Conservation (phyloP, 2,329 filamentous ascomycete species). For the Scytalidium sp. region DNA sequence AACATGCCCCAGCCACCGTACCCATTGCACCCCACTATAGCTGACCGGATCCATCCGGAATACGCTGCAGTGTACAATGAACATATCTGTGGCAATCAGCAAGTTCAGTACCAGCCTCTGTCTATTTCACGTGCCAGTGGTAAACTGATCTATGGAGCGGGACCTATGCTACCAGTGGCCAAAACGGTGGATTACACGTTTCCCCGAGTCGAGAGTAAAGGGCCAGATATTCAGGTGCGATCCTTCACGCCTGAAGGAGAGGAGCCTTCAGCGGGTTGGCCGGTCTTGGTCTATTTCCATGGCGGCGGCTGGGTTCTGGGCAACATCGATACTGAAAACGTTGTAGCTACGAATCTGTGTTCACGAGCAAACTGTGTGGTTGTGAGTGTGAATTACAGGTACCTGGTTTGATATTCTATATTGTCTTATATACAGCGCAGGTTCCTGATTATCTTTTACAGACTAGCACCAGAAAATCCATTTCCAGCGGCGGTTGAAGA, state of each 20-base stretch:
- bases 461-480: conserved; percentile 51
- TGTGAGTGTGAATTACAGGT: conserved; percentile 51
- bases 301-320: conserved; percentile 55
- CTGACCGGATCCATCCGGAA: conserved; percentile 1
- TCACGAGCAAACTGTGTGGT: conserved; percentile 45
- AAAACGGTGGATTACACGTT: neutral
- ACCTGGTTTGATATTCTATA: neutral
- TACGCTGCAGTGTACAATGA: conserved; percentile 3
- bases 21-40: conserved; percentile 1
- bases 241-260: conserved; percentile 45
- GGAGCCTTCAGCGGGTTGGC: conserved; percentile 44
- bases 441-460: conserved; percentile 13
- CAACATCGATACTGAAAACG: conserved; percentile 53
- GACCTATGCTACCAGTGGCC: conserved; percentile 40
- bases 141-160: conserved; percentile 46
- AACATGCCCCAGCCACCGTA: conserved; percentile 2
- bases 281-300: conserved; percentile 50
- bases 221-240: conserved; percentile 42
- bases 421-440: neutral
- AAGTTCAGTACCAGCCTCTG: conserved; percentile 50
- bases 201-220: conserved; percentile 33
- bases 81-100: conserved; percentile 16
- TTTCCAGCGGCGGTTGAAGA: conserved; percentile 55
- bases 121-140: conserved; percentile 46
- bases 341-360: conserved; percentile 49